A percentile compares a stretch with the other conserved stretches of the same genome.
Conservation (phyloP, 805 yeast species). For the Isabelozyma gotoi region DNA sequence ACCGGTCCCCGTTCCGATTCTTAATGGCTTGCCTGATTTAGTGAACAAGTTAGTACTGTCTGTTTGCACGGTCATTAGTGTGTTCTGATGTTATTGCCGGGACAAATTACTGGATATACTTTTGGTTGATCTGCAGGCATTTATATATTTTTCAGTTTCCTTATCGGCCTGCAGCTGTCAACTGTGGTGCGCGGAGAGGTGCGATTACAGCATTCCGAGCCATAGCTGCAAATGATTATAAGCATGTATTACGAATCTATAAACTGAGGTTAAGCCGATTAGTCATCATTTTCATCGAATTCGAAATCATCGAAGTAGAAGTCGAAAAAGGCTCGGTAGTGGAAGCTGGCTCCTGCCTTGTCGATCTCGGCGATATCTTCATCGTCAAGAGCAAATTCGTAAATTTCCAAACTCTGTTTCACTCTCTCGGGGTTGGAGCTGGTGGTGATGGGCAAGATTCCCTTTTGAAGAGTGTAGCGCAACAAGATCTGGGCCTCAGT, state of each 20-base stretch:
- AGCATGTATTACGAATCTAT: too few relatives aligned
- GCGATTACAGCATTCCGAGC: too few relatives aligned
- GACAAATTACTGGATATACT: too few relatives aligned
- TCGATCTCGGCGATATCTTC: constrained; percentile 42
- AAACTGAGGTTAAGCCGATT: not conserved
- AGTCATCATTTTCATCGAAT: not conserved
- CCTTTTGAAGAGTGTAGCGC: constrained; percentile 44
- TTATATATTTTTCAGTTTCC: not conserved
- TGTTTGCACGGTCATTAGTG: too few relatives aligned
- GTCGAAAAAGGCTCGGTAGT: constrained; percentile 22
- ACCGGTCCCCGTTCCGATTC: constrained; percentile 51
- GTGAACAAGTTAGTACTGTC: constrained; percentile 11
- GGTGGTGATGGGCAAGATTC: constrained; percentile 48
- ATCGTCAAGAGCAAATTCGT: constrained; percentile 50
- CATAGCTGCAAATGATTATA: too few relatives aligned
- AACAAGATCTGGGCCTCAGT: constrained; percentile 42
- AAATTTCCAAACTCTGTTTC: constrained; percentile 39
- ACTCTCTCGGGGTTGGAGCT: constrained; percentile 42
- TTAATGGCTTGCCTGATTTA: constrained; percentile 28
- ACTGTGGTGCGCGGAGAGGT: not conserved
- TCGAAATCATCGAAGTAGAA: constrained; percentile 5
- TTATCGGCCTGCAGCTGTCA: not conserved
- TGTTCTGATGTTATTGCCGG: too few relatives aligned
- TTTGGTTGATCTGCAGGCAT: not conserved
- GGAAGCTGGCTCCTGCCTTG: constrained; percentile 19